Conservation (phyloP, 176 grass and related monocot species). For the Carex pumila region DNA sequence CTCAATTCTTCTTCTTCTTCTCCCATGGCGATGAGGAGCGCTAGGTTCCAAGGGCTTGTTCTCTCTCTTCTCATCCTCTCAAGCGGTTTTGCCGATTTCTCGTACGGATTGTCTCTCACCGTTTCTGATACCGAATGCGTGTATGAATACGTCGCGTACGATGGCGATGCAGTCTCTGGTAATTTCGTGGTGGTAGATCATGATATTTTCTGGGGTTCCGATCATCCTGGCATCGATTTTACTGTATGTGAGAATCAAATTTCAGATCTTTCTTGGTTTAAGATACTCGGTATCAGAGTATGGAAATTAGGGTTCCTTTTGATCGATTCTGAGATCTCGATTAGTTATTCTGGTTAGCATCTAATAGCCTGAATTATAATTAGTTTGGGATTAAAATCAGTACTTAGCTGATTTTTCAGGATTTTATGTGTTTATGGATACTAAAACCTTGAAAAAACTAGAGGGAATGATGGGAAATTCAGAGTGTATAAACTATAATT, state of each 20-base stretch:
- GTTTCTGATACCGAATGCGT: conserved; percentile 89
- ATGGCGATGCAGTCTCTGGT: conserved; percentile 80
- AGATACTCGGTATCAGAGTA: neutral
- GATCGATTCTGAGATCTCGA: neutral
- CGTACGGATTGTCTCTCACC: conserved; percentile 64
- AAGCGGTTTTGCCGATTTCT: conserved; percentile 8
- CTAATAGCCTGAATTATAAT: neutral
- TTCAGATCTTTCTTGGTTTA: neutral
- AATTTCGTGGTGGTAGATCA: conserved; percentile 99
- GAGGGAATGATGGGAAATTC: neutral
- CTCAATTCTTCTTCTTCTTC: neutral
- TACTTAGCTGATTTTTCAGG: neutral
- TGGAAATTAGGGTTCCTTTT: neutral
- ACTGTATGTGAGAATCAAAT: conserved; percentile 35
- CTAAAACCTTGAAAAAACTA: neutral
- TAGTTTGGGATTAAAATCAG: neutral
- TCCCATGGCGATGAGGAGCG: conserved; percentile 19
- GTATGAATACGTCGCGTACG: conserved; percentile 95
- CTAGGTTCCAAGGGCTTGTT: conserved; percentile 14
- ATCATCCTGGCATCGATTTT: conserved; percentile 96
- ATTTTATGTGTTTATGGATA: neutral
- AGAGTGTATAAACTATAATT: neutral
- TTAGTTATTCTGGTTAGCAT: neutral
- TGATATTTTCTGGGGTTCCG: conserved; percentile 95
- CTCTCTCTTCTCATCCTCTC: conserved; percentile 27